These are phyloP conservation scores for Colletotrichum shisoi DNA, from an alignment of 2,329 filamentous ascomycete species.

Conservation along the genomic window DNA sequence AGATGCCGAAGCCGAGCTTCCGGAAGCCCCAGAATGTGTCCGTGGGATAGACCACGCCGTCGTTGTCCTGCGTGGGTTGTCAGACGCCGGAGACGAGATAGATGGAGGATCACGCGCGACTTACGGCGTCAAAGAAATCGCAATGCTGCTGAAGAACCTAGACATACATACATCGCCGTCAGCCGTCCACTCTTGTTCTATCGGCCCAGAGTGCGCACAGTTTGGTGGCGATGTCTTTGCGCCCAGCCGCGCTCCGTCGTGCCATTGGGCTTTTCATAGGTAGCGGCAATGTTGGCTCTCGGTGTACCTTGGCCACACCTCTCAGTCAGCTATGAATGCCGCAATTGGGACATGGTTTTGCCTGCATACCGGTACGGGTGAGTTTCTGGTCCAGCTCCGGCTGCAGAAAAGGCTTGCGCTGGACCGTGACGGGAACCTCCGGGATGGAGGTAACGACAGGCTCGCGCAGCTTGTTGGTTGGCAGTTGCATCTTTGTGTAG, in stretches of 20 bases:
- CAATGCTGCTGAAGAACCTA: constrained; percentile 52
- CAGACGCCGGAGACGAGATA: not conserved
- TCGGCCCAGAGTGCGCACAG: constrained; percentile 37
- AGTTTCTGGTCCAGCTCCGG: constrained; percentile 44
- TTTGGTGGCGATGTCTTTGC: constrained; percentile 46
- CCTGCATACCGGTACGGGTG: constrained; percentile 42
- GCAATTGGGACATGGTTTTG: not conserved
- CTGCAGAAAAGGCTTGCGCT: constrained; percentile 46
- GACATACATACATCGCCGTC: accelerated
- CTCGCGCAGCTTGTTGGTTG: constrained; percentile 8
- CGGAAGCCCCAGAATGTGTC: constrained; percentile 54
- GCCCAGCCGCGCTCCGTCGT: constrained; percentile 48
- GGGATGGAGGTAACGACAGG: constrained; percentile 29
- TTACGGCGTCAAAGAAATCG: constrained; percentile 53
- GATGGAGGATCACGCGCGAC: accelerated
- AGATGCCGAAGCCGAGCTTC: constrained; percentile 51
- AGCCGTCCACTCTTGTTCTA: not conserved
- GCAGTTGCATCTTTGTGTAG: not conserved
- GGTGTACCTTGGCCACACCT: constrained; percentile 44
- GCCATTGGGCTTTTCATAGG: constrained; percentile 47
- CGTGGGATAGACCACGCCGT: constrained; percentile 51
- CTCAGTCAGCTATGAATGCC: not conserved
- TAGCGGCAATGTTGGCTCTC: constrained; percentile 49
- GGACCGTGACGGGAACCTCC: constrained; percentile 42
- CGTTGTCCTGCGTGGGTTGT: constrained; percentile 43